Conservation (phyloP, 169 alveolate genomes). For the Babesia caballi region DNA sequence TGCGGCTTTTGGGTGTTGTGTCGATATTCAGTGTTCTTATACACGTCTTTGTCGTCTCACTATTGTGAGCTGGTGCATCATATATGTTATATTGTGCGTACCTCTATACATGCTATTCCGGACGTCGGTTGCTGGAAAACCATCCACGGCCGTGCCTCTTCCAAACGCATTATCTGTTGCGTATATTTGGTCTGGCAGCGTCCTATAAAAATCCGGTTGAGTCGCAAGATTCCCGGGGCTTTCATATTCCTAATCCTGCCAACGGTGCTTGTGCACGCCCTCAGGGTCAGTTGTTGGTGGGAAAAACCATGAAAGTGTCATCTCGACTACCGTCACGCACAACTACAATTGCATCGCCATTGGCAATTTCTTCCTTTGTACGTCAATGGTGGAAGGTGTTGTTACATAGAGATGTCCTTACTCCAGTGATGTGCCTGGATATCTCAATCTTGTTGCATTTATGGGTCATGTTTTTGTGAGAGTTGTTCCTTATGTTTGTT, state of each 20-base stretch:
- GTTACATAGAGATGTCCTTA: neutral
- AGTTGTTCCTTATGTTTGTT: neutral
- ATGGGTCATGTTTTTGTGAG: neutral
- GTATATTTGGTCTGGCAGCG: slow-evolving; percentile 53
- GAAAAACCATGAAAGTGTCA: slow-evolving; percentile 66
- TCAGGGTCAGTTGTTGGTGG: slow-evolving; percentile 55
- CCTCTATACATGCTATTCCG: too few relatives aligned
- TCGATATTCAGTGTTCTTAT: too few relatives aligned
- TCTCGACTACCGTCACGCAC: neutral
- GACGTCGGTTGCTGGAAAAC: slow-evolving; percentile 21
- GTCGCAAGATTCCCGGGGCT: slow-evolving; percentile 48
- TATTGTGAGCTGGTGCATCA: too few relatives aligned
- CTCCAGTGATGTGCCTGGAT: neutral
- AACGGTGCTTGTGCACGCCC: slow-evolving; percentile 58
- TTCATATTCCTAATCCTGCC: slow-evolving; percentile 61
- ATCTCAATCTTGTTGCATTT: neutral
- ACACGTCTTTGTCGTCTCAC: too few relatives aligned
- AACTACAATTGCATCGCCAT: neutral
- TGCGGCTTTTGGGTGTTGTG: neutral
- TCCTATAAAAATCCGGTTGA: slow-evolving; percentile 46
- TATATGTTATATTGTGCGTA: too few relatives aligned
- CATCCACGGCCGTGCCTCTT: slow-evolving; percentile 14
- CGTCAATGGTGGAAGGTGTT: neutral
- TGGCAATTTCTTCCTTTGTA: neutral
- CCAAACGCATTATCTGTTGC: slow-evolving; percentile 47